A percentile compares a stretch with the other conserved stretches of the same genome.
Evolutionary conservation across 257 asterid genomes (phyloP).

Genomic region (Capsicum chinense): DNA sequence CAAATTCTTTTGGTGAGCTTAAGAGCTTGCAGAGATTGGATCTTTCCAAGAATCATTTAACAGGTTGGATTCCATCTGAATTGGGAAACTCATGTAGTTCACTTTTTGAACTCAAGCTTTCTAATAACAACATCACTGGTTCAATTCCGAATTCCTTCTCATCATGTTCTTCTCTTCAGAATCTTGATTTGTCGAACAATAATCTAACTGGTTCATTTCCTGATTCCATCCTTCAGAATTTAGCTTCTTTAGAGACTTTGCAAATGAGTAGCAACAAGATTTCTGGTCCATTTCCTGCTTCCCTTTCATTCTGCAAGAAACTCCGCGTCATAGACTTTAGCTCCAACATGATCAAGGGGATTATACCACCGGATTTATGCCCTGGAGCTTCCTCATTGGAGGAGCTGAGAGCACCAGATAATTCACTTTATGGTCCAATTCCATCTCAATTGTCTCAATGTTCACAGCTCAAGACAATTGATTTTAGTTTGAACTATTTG

Average conservation of each 20-base stretch:
- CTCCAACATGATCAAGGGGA: conserved; percentile 71
- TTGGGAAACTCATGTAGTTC: conserved; percentile 64
- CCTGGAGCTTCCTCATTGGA: conserved; percentile 71
- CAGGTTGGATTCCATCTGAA: conserved; percentile 87
- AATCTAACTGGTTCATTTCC: conserved; percentile 81
- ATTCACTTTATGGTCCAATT: conserved; percentile 63
- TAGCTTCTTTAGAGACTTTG: conserved; percentile 68
- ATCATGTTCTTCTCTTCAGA: conserved; percentile 65
- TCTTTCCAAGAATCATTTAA: conserved; percentile 75
- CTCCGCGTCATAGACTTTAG: conserved; percentile 69
- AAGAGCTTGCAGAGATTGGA: conserved; percentile 67
- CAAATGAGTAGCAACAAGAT: conserved; percentile 64
- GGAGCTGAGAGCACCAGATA: conserved; percentile 83
- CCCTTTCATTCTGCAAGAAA: conserved; percentile 75
- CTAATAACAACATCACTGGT: conserved; percentile 81
- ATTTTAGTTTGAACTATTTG: conserved; percentile 82
- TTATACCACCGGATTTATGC: conserved; percentile 75
- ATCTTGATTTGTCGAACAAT: conserved; percentile 71
- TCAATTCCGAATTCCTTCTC: conserved; percentile 69
- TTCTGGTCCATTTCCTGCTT: conserved; percentile 70
- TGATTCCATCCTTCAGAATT: conserved; percentile 55
- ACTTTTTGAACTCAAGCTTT: conserved; percentile 71
- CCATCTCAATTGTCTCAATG: conserved; percentile 72
- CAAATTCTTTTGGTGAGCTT: conserved; percentile 59
- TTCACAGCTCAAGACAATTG: conserved; percentile 67